Evolutionary conservation across 345 rosid genomes (phyloP).

Genomic region (Durio zibethinus): DNA sequence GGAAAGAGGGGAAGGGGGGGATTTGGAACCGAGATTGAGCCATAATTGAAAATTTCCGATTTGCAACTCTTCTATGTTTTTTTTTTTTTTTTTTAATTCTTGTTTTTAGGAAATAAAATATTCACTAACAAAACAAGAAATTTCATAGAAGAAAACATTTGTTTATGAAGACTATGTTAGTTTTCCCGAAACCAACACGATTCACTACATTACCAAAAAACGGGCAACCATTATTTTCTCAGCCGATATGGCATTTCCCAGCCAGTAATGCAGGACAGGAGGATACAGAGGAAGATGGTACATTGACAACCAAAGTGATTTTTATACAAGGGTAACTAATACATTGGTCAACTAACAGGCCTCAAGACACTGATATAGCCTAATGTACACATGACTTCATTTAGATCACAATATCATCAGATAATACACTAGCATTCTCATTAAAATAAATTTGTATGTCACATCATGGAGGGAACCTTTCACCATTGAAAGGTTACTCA

Average conservation of each 20-base stretch:
- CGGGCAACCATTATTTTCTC: background rate
- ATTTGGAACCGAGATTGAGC: no score
- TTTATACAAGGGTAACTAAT: background rate
- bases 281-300: background rate
- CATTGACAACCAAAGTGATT: background rate
- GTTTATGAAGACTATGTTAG: background rate
- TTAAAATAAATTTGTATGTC: no score
- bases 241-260: background rate
- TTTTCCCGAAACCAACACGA: background rate
- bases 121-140: background rate
- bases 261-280: background rate
- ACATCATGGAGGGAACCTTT: background rate
- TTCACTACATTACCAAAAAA: background rate
- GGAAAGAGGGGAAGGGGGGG: no score
- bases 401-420: background rate
- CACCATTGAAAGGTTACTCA: conserved; percentile 32
- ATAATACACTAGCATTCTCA: background rate
- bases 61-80: no score
- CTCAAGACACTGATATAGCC: background rate
- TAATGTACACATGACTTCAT: background rate
- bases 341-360: background rate
- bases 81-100: no score
- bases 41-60: no score
- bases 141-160: background rate
- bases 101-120: no score